These are phyloP conservation scores for Rhizopogon rudus DNA, from an alignment of 768 basidiomycete species.

Conservation along the genomic window DNA sequence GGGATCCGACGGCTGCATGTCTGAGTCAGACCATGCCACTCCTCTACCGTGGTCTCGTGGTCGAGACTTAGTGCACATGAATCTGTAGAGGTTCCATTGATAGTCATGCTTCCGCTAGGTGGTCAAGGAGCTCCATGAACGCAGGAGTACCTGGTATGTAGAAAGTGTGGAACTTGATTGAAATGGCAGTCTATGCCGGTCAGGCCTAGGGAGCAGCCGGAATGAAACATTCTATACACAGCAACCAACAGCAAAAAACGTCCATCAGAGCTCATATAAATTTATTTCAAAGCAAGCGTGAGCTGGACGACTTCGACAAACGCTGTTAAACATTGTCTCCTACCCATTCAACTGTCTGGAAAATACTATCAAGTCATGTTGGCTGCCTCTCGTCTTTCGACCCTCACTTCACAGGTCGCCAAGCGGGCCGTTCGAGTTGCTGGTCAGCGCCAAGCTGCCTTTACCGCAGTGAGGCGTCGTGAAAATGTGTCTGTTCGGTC, in stretches of 20 bases:
- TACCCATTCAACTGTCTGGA: neutral
- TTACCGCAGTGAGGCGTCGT: conserved; percentile 35
- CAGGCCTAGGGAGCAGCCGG: neutral
- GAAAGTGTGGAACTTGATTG: too few species aligned
- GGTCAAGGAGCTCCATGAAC: too few species aligned
- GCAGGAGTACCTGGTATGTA: too few species aligned
- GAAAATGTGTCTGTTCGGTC: conserved; percentile 31
- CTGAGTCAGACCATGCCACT: too few species aligned
- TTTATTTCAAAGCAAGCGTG: too few species aligned
- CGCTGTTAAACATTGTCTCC: too few species aligned
- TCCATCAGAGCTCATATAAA: too few species aligned
- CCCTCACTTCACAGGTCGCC: conserved; percentile 23
- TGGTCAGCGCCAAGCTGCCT: conserved; percentile 33
- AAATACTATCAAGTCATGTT: conserved; percentile 21
- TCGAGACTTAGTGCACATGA: conserved; percentile 18
- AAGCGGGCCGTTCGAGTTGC: conserved; percentile 46
- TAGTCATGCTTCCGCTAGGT: too few species aligned
- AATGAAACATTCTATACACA: neutral
- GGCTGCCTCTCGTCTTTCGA: conserved; percentile 20
- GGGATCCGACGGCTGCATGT: conserved; percentile 41
- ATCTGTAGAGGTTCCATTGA: conserved; percentile 48
- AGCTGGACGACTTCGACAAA: too few species aligned
- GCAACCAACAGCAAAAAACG: neutral
- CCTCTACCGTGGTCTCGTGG: too few species aligned
- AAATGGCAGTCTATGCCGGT: neutral